Evolutionary conservation across 2,329 filamentous ascomycete species (phyloP).

Genomic region (Colletotrichum sp.): DNA sequence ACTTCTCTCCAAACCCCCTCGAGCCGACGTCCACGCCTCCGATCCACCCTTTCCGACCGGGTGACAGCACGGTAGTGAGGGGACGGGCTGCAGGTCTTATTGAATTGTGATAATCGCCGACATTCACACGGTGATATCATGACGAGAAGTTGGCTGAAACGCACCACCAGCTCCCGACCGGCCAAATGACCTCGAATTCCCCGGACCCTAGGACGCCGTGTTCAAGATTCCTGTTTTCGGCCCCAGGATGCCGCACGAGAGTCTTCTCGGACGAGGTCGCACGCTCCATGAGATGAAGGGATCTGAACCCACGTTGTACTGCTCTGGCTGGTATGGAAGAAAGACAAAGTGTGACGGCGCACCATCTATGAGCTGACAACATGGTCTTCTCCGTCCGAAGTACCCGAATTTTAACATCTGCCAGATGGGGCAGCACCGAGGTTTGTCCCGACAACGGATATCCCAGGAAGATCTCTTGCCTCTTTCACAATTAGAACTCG

Average conservation of each 20-base stretch:
- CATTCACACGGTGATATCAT: slow-evolving; percentile 3
- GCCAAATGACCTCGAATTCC: not conserved
- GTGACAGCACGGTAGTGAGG: not conserved
- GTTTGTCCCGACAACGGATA: slow-evolving; percentile 3
- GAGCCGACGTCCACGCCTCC: not conserved
- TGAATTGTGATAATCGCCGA: not conserved
- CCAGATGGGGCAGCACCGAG: not conserved
- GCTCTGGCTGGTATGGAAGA: slow-evolving; percentile 10
- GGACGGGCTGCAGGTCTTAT: not conserved
- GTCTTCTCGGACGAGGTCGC: not conserved
- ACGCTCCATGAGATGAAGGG: slow-evolving; percentile 2
- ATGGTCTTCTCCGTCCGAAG: not conserved
- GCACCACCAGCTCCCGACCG: not conserved
- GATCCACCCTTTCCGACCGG: not conserved
- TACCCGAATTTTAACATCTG: not conserved
- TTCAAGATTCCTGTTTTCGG: not conserved
- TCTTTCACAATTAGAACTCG: not conserved
- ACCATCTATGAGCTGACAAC: not conserved
- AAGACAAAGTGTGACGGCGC: slow-evolving; percentile 7
- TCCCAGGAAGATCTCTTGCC: not conserved
- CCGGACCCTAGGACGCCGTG: not conserved
- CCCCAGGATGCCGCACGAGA: not conserved
- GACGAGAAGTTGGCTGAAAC: slow-evolving; percentile 1
- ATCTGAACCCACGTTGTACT: not conserved
- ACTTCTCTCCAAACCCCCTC: not conserved